Base-by-base conservation (phyloP, 768 basidiomycete genomes). In the Amylocystis lapponica region DNA sequence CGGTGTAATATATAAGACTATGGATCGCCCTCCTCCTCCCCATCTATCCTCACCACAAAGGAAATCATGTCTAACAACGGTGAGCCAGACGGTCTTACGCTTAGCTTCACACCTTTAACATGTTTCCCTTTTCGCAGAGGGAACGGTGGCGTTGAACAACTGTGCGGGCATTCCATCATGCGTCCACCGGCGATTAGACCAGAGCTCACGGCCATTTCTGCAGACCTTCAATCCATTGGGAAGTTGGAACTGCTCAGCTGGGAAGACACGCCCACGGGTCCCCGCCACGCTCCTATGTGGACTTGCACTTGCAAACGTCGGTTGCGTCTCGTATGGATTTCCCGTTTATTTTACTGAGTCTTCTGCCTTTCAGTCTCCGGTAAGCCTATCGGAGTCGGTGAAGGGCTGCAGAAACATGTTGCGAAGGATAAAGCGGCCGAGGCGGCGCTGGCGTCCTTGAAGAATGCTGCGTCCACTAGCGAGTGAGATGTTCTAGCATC, bases 231-330 rank as follows among this genome's bases (percentile, higher is more conserved):
- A 56, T 62, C 60, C n/a, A 62, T 57, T 30, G 64, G 66, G 12
- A 62, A 63, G 26, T 54, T 66, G 27, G 44, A 71, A 14, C 53
- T 72, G 22, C 66, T 84, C 22, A 78, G 70, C 51, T 86, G 81
- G 79, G 54, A 66, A 17, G 77, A 81, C 35, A 66, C 63, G 0
- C 56, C 52, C 5, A 59, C 58, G 9, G 81, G 79, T 0, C 66
- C 67, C 0, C 61, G 59, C 11, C 68, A 79, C 41, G 61, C 58
- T 3, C 74, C 71, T 5, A 53, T 59, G 29, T 85, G 82, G 82
- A 80, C 67, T 2, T 71, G 66, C 3, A 50, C 71, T 5, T 84
- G 81, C 60, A 82, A 78, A 69, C 72, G 83, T 81, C 36, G 47
- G 53, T 45, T 49, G n/a, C n/a, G n/a, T n/a, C n/a, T n/a, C n/a